A percentile compares a stretch with the other conserved stretches of the same genome.
These are phyloP conservation scores for Penicillium sp. DNA, from an alignment of 2,329 filamentous ascomycete genomes.

Conservation along the genomic window DNA sequence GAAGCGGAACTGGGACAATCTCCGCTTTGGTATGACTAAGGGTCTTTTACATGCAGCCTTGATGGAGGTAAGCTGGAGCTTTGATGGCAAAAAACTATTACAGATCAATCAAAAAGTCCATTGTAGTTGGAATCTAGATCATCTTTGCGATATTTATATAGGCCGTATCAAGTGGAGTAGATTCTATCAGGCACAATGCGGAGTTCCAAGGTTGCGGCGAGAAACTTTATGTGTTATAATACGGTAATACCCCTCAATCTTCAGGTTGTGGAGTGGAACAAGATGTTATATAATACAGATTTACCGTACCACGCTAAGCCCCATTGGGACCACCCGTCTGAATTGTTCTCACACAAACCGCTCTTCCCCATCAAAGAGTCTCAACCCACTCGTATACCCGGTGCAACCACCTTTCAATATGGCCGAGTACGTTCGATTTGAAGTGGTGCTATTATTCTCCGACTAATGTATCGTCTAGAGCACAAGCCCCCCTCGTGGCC, in stretches of 20 bases:
- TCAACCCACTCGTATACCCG: slow-evolving; percentile 14
- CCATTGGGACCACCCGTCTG: slow-evolving; percentile 10
- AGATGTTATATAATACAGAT: slow-evolving; percentile 9
- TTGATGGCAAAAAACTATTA: neutral
- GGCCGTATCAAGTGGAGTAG: neutral
- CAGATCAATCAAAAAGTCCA: neutral
- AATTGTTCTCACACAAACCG: slow-evolving; percentile 28
- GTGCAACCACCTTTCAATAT: slow-evolving; percentile 23
- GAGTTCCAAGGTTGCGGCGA: slow-evolving; percentile 1
- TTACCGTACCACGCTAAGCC: slow-evolving; percentile 19
- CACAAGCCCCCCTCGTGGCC: slow-evolving; percentile 74
- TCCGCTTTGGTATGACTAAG: slow-evolving; percentile 2
- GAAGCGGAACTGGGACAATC: slow-evolving; percentile 2
- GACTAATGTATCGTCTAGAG: slow-evolving; percentile 41
- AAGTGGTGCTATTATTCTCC: neutral
- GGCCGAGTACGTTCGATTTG: slow-evolving; percentile 22
- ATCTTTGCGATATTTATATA: neutral
- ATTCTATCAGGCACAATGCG: neutral
- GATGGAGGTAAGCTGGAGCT: neutral
- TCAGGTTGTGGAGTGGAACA: neutral
- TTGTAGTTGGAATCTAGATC: neutral
- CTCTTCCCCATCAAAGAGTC: slow-evolving; percentile 19
- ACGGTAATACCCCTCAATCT: slow-evolving; percentile 20
- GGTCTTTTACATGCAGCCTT: neutral
- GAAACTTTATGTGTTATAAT: slow-evolving; percentile 7